A percentile compares a stretch with the other conserved stretches of the same genome.
phyloP scores from a whole-genome alignment of 2,329 filamentous ascomycete genomes.

The Colletotrichum salicis region DNA sequence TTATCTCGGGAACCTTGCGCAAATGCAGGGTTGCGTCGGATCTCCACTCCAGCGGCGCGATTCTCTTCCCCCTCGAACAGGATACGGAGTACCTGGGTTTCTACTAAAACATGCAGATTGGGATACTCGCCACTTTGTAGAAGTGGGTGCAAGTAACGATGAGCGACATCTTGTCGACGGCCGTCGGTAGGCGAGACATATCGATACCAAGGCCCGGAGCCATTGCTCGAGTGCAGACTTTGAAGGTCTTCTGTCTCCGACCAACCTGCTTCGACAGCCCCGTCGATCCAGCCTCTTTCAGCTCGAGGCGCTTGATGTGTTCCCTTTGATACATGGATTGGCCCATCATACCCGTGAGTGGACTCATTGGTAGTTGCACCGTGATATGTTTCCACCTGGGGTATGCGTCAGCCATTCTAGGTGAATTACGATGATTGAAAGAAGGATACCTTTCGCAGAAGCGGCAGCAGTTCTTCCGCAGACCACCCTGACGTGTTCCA shows the following conservation, averaged over 20 bases:
- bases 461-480: constrained; percentile 45
- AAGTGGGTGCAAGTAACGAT: constrained; percentile 43
- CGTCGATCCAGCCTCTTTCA: constrained; percentile 57
- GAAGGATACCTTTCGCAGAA: constrained; percentile 43
- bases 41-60: constrained; percentile 59
- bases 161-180: constrained; percentile 49
- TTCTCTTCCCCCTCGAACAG: constrained; percentile 57
- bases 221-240: constrained; percentile 51
- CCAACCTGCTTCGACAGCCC: constrained; percentile 56
- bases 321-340: constrained; percentile 59
- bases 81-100: constrained; percentile 39
- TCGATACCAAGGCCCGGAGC: constrained; percentile 32
- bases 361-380: constrained; percentile 49
- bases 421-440: rapidly evolving
- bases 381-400: constrained; percentile 59
- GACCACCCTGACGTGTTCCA: constrained; percentile 49
- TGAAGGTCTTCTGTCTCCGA: constrained; percentile 59
- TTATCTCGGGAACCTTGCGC: constrained; percentile 40
- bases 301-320: constrained; percentile 50
- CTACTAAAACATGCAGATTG: constrained; percentile 44
- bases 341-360: constrained; percentile 59
- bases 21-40: constrained; percentile 53
- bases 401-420: neutral
- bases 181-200: constrained; percentile 49
- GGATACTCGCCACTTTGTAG: constrained; percentile 41